A percentile compares a stretch with the other conserved stretches of the same genome.
Evolutionary conservation across 2,329 filamentous ascomycete species (phyloP).

Genomic region (Chalaropsis thielavioides): DNA sequence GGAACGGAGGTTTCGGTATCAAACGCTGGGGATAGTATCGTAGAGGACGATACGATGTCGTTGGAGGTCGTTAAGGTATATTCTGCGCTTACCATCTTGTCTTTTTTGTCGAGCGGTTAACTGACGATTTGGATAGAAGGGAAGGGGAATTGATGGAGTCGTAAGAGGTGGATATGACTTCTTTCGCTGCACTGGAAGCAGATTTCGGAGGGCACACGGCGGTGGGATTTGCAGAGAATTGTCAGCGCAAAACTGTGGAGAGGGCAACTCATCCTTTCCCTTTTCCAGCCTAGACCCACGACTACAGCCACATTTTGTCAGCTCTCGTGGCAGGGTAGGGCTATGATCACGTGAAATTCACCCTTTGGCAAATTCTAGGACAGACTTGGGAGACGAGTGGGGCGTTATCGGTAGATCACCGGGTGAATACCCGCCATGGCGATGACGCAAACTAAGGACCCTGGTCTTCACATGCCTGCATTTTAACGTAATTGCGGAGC

Average conservation of each 20-base stretch:
- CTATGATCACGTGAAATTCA: constrained; percentile 9
- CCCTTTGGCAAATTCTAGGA: background rate
- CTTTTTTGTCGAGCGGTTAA: constrained; percentile 24
- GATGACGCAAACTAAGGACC: background rate
- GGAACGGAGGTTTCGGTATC: background rate
- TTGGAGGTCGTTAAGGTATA: background rate
- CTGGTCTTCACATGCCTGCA: background rate
- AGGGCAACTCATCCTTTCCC: constrained; percentile 11
- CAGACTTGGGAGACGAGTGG: background rate
- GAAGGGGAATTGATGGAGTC: constrained; percentile 17
- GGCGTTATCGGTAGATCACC: background rate
- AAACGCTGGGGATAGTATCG: constrained; percentile 12
- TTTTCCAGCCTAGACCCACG: constrained; percentile 4
- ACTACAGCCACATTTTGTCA: constrained; percentile 3
- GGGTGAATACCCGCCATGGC: background rate
- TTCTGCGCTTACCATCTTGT: constrained; percentile 52
- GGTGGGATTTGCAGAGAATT: constrained; percentile 11
- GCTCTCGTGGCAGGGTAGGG: constrained; percentile 15
- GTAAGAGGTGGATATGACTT: constrained; percentile 17
- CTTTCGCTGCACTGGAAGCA: constrained; percentile 15
- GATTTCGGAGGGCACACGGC: constrained; percentile 17
- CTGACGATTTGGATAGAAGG: constrained; percentile 17
- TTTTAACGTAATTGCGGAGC: constrained; percentile 3
- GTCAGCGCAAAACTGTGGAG: constrained; percentile 15
- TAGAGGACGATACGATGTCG: constrained; percentile 3